Conservation (phyloP, 352 stramenopile species). For the Globisporangium megalacanthum region DNA sequence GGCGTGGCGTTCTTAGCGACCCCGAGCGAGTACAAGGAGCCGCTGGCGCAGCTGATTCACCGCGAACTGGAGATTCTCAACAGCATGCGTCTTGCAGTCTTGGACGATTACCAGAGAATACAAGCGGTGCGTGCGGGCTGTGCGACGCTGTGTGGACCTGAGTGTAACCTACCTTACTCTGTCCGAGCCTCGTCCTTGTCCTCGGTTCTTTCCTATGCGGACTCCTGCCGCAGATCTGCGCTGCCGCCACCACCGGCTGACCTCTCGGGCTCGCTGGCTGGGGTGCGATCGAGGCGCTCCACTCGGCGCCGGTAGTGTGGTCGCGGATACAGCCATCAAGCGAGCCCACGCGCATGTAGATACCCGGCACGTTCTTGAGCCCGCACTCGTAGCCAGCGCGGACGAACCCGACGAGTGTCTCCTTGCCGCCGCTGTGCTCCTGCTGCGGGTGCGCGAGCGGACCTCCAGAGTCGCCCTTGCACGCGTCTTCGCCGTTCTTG, state of each 20-base stretch:
- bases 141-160: not conserved
- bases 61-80: slow-evolving; percentile 20
- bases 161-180: not conserved
- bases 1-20: not conserved
- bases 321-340: slow-evolving; percentile 22
- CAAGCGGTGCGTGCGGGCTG: slow-evolving; percentile 15
- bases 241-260: no score
- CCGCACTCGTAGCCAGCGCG: slow-evolving; percentile 34
- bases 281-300: not conserved
- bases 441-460: slow-evolving; percentile 19
- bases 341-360: slow-evolving; percentile 29
- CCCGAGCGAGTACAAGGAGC: slow-evolving; percentile 17
- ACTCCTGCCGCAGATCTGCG: slow-evolving; percentile 5
- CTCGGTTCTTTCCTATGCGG: not conserved
- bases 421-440: not conserved
- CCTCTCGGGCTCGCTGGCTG: no score
- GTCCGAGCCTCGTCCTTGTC: no score
- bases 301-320: slow-evolving; percentile 13
- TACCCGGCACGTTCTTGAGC: slow-evolving; percentile 21
- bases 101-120: slow-evolving; percentile 18
- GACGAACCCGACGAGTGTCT: slow-evolving; percentile 26
- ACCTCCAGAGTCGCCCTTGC: slow-evolving; percentile 31
- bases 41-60: slow-evolving; percentile 18
- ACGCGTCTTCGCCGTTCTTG: slow-evolving; percentile 20
- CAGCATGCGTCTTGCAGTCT: slow-evolving; percentile 10